Evolutionary conservation across 208 protist genomes (phyloP).

Genomic region (Leptomonas seymouri): DNA sequence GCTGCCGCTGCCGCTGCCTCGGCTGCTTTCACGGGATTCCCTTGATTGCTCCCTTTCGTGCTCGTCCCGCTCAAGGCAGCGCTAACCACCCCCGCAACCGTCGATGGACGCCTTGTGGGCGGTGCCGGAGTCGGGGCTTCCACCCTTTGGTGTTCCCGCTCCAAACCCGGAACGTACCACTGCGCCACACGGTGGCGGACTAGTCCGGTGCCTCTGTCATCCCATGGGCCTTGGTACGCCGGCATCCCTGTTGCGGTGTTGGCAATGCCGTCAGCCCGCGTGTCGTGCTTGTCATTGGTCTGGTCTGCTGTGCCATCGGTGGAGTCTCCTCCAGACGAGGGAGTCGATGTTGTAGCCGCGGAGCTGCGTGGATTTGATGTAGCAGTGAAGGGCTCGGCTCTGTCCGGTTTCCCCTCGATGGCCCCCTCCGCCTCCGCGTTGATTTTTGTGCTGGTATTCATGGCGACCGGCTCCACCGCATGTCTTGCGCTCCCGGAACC

Average conservation of each 20-base stretch:
- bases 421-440: too few species aligned
- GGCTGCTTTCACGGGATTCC: not conserved
- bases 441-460: too few species aligned
- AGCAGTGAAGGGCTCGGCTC: too few species aligned
- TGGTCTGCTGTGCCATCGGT: too few species aligned
- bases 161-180: constrained; percentile 28
- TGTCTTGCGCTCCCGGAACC: too few species aligned
- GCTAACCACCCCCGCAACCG: constrained; percentile 7
- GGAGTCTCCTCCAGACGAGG: too few species aligned
- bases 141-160: constrained; percentile 4
- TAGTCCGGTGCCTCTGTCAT: constrained; percentile 6
- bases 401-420: too few species aligned
- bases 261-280: not conserved
- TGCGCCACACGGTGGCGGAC: constrained; percentile 20
- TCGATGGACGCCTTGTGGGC: not conserved
- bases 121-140: not conserved
- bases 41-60: not conserved
- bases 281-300: too few species aligned
- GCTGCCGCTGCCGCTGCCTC: not conserved
- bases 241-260: not conserved
- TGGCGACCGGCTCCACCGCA: too few species aligned
- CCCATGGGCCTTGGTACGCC: constrained; percentile 3
- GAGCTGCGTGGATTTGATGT: too few species aligned
- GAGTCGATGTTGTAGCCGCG: not conserved
- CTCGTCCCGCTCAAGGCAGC: not conserved